Evolutionary conservation across 768 basidiomycete genomes (phyloP).

Genomic region (Inosperma sp.): DNA sequence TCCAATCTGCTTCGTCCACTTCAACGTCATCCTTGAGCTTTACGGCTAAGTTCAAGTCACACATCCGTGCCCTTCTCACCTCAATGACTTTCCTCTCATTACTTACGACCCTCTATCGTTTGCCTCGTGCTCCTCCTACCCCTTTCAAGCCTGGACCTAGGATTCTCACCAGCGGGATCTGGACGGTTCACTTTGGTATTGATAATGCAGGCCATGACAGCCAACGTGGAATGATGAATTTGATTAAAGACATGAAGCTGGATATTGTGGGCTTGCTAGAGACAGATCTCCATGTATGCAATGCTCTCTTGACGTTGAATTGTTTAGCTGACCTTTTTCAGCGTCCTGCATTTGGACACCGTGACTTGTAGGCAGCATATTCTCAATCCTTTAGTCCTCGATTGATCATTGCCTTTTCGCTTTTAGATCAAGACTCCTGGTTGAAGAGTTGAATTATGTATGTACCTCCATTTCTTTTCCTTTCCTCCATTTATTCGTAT

Average conservation of each 20-base stretch:
- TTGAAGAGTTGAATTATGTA: conserved; percentile 79
- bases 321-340: conserved; percentile 18
- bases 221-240: conserved; percentile 58
- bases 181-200: conserved; percentile 89
- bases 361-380: conserved; percentile 59
- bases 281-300: conserved; percentile 76
- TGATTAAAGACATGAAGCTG: conserved; percentile 67
- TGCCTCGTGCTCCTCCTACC: conserved; percentile 44
- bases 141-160: conserved; percentile 63
- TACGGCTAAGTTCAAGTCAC: conserved; percentile 18
- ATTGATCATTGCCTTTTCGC: conserved; percentile 4
- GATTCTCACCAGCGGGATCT: conserved; percentile 78
- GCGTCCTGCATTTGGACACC: conserved; percentile 64
- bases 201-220: conserved; percentile 73
- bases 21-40: conserved; percentile 5
- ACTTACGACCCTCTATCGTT: conserved; percentile 48
- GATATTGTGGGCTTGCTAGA: conserved; percentile 84
- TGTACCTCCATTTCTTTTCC: conserved; percentile 23
- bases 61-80: conserved; percentile 33
- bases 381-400: neutral
- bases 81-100: conserved; percentile 45
- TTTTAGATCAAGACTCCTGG: conserved; percentile 64
- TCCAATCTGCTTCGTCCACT: neutral
- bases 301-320: neutral
- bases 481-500: neutral